phyloP scores from a whole-genome alignment of 352 stramenopile genomes.

The Globisporangium paddicum region DNA sequence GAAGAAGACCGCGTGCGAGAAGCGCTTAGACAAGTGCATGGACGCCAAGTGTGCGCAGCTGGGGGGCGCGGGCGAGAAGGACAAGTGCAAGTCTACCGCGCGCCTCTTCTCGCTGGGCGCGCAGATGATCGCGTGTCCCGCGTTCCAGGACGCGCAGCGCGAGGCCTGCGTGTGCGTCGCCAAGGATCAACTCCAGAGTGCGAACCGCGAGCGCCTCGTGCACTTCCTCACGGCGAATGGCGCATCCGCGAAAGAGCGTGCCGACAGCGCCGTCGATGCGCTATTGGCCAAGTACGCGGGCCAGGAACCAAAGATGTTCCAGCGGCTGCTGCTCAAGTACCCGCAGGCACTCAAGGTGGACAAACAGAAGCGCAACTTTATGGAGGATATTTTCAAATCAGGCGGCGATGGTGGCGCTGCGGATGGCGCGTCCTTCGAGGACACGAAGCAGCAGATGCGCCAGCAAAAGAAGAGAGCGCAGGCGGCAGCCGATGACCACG shows the following conservation, averaged over 20 bases:
- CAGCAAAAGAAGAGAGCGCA: neutral
- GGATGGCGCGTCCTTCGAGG: neutral
- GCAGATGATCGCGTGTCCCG: slow-evolving; percentile 66
- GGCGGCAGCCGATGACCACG: slow-evolving; percentile 2
- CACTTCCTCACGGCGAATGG: slow-evolving; percentile 48
- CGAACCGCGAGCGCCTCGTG: slow-evolving; percentile 41
- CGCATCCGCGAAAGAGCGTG: slow-evolving; percentile 33
- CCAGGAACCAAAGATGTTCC: slow-evolving; percentile 57
- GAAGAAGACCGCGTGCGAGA: slow-evolving; percentile 65
- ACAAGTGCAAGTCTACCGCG: slow-evolving; percentile 50
- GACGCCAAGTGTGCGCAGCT: slow-evolving; percentile 36
- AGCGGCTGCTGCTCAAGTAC: slow-evolving; percentile 54
- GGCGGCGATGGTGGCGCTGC: neutral
- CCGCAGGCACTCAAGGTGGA: slow-evolving; percentile 48
- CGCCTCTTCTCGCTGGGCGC: slow-evolving; percentile 63
- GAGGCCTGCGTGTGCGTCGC: slow-evolving; percentile 65
- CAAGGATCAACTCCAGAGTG: slow-evolving; percentile 15
- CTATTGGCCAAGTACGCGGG: slow-evolving; percentile 66
- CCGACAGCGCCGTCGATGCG: slow-evolving; percentile 33
- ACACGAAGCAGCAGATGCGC: neutral
- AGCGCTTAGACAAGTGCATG: slow-evolving; percentile 72
- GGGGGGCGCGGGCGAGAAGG: slow-evolving; percentile 11
- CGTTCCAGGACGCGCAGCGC: slow-evolving; percentile 59
- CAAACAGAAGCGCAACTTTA: slow-evolving; percentile 42
- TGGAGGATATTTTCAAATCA: slow-evolving; percentile 43